Evolutionary conservation across 75 land plant genomes (phyloP), one percentile per base, ranked within the genome.

Genomic region (Pinus albicaulis): DNA sequence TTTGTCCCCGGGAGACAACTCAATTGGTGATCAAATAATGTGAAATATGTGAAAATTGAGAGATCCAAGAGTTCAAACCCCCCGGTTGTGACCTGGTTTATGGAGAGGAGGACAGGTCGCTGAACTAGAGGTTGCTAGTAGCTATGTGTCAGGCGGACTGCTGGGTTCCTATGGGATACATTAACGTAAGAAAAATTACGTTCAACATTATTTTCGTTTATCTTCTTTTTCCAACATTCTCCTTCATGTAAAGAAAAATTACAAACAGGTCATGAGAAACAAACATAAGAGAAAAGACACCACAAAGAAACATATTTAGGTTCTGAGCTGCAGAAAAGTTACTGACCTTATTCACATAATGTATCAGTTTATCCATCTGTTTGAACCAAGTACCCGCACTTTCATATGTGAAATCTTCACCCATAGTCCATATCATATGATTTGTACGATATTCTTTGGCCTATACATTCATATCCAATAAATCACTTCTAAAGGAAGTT

Each of bases 401-500:
- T 73, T 89, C 90, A 79, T 92, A 92, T 55, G 82, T 82, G 58
- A 92, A 92, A 84, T 92, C 94, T 23, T 85, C 88, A 59, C 94
- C 94, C 94, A 90, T 90, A 13, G 94, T 92, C 80, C 86, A 92
- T 92, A 92, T 92, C 19, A 92, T 79, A 74, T 92, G 94, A 82
- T 92, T 90, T 69, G 94, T 86, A 14, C 94, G 83, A 26, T 90
- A 90, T 25, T 88, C 66, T 41, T 92, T 92, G 20, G 94, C 94
- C 94, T 92, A 92, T 59, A 44, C 52, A 60, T 68, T 41, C 24
- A 3, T 68, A 28, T 36, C 41, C 68, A 34, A 64, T 7, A 6
- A 31, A 34, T 31, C 19, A 64, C 38, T 34, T 34, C 19, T 20
- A 41, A 13, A 68, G 23, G 22, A 44, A 68, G n/a, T 68, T n/a